Evolutionary conservation across 306 rosid genomes (phyloP), one percentile per base, ranked within the genome.

Genomic region (Parietaria judaica): DNA sequence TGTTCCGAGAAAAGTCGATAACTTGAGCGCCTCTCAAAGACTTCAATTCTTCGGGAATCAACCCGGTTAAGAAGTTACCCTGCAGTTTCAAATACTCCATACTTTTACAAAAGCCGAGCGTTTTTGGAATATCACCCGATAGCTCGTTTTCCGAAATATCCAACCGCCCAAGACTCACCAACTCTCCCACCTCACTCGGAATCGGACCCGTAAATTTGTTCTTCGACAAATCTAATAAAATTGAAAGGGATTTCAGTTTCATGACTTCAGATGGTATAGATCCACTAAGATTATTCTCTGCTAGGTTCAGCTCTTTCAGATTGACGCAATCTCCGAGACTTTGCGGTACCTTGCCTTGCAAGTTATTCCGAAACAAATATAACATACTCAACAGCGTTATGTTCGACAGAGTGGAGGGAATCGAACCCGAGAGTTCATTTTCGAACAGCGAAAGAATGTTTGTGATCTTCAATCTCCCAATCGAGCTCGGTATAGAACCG

Each of bases 1-100:
- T 59, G 66, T 77, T 77, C n/a, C 16, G 47, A n/a, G 82, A 78
- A 43, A 73, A 57, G 45, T 78, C 70, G 3, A 73, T 12, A 4
- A 36, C 16, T 14, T 39, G 43, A 0, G 66, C 23, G 1, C 74
- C 73, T 62, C 60, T 70, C 51, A 69, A 48, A 23, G 37, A 56
- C 37, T 23, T 51, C 57, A 70, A 41, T 17, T 51, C 46, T 5
- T 11, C 58, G n/a, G n/a, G n/a, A n/a, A n/a, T n/a, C n/a, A n/a
- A n/a, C n/a, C n/a, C n/a, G n/a, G n/a, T n/a, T n/a, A n/a, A n/a
- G n/a, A n/a, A n/a, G n/a, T n/a, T n/a, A n/a, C n/a, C n/a, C n/a
- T n/a, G n/a, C n/a, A n/a, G n/a, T n/a, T n/a, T n/a, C n/a, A n/a
- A n/a, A n/a, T n/a, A n/a, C n/a, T n/a, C n/a, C n/a, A n/a, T n/a